Conservation (phyloP, 495 filamentous ascomycete genomes). For the Aspergillus homomorphus region DNA sequence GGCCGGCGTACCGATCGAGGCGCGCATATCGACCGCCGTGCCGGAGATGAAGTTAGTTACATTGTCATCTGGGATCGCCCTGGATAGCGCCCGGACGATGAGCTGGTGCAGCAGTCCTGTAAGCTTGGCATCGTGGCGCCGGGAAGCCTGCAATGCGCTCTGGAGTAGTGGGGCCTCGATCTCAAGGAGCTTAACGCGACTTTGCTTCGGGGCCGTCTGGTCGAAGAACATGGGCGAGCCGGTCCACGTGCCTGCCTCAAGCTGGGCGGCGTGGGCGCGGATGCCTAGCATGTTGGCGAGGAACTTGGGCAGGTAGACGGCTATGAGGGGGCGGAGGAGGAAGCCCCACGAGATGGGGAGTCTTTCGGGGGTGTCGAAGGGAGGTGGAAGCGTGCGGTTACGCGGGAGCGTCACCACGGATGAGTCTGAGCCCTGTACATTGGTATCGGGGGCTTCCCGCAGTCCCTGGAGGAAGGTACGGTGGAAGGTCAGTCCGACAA, state of each 20-base stretch:
- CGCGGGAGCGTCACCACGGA: constrained; percentile 12
- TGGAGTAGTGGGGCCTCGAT: constrained; percentile 19
- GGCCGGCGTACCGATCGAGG: constrained; percentile 16
- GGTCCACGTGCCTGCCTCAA: constrained; percentile 25
- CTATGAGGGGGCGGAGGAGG: constrained; percentile 21
- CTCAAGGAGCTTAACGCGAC: constrained; percentile 18
- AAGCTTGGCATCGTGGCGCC: constrained; percentile 21
- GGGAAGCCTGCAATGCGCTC: constrained; percentile 13
- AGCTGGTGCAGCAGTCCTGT: constrained; percentile 23
- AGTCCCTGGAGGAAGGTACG: constrained; percentile 19
- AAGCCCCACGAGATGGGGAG: constrained; percentile 27
- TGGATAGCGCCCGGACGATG: constrained; percentile 22
- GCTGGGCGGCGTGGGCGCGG: constrained; percentile 18
- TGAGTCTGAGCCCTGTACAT: neutral
- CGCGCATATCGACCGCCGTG: constrained; percentile 25
- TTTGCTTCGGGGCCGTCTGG: neutral
- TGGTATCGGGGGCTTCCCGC: neutral
- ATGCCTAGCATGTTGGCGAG: constrained; percentile 15
- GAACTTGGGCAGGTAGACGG: constrained; percentile 16
- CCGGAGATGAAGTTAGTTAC: constrained; percentile 24
- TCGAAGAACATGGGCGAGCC: constrained; percentile 22
- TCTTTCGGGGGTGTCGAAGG: constrained; percentile 25
- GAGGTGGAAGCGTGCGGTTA: constrained; percentile 9
- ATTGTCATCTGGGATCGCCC: constrained; percentile 11
- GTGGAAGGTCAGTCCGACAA: constrained; percentile 24